Base-by-base conservation (phyloP, 2,329 filamentous ascomycete species). In the Allantophomopsis lycopodina region DNA sequence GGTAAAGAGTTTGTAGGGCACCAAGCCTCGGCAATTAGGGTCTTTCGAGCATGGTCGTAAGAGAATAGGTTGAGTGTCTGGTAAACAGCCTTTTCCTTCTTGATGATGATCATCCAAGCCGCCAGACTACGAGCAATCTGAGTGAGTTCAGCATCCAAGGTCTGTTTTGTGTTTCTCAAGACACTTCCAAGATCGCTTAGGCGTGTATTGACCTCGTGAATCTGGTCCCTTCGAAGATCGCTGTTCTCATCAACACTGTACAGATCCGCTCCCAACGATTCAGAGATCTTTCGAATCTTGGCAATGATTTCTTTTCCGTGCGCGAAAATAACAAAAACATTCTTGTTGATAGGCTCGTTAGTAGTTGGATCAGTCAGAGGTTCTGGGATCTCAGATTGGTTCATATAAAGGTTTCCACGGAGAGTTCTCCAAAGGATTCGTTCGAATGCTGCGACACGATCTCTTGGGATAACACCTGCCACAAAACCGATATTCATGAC, bases 401-500 rank as follows among this genome's bases (percentile, higher is more conserved):
- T 98, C 91, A 98, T 98, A 71, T 96, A 98, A 47, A 98, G 68
- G 62, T 98, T 98, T 54, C 91, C 91, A 60, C 91, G 86, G 33
- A 98, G 76, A 0, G 93, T 95, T 54, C 91, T 79, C 91, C 91
- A 98, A 38, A 98, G 71, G 50, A 98, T 98, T 43, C 91, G 82
- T 66, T 98, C 93, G 57, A 98, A 98, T 18, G 89, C 84, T 12
- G 81, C 88, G 44, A 98, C 89, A 38, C 89, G 79, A 56, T 96
- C 89, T 40, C 91, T 78, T 31, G 84, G 76, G 52, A 98, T 96
- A 51, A 96, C 91, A 62, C 91, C 91, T 40, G 91, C 84, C 39
- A 98, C 89, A 54, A 98, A 98, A 8, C 91, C 91, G 57, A 98
- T 98, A 64, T 96, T 95, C 84, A 96, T 94, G 46, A 87, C 86